Evolutionary conservation across 2,329 filamentous ascomycete genomes (phyloP), one percentile per base, ranked within the genome.

Genomic region (Myriosclerotinia duriaeana): DNA sequence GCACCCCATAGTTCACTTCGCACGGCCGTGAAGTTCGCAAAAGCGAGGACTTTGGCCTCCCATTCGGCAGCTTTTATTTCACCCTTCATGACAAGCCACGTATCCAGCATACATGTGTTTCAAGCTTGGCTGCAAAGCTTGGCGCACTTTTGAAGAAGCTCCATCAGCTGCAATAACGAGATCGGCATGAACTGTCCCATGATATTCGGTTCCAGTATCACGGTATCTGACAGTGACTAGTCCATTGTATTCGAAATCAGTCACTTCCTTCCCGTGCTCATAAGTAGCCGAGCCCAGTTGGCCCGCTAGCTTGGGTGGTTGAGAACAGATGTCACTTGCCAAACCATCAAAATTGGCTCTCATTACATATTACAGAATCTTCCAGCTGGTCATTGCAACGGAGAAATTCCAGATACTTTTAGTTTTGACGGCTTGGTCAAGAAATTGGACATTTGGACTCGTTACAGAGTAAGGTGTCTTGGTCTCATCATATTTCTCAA

Each of bases 281-380:
- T 64, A 64, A 17, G 14, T 26, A 38, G 48, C 52, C 7, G 52
- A 48, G 20, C 17, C 50, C n/a, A 7, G 7, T 15, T 20, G 50
- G 9, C 0, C 15, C 5, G 3, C 8, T 46, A 17, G 2, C 12
- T 55, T 17, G 38, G 9, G 30, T 5, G 40, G n/a, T 14, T 50
- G 30, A 46, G 38, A 26, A 26, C 48, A 53, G 4, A 63, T 26
- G 3, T 67, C 65, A 66, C 67, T 68, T 38, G 44, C 59, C 17
- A 65, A 34, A 1, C 70, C 69, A 63, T 73, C 71, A 48, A 73
- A 72, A 60, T 70, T 70, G 11, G 69, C 67, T 38, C 70, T 52
- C 38, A 72, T 36, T 6, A 69, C 17, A 34, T 67, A 67, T 26
- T 73, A 73, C 8, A 70, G 34, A 6, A 69, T 44, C 38, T 69